Evolutionary conservation across 352 stramenopile species (phyloP).

Genomic region (Thalassiosira livingstoniorum): DNA sequence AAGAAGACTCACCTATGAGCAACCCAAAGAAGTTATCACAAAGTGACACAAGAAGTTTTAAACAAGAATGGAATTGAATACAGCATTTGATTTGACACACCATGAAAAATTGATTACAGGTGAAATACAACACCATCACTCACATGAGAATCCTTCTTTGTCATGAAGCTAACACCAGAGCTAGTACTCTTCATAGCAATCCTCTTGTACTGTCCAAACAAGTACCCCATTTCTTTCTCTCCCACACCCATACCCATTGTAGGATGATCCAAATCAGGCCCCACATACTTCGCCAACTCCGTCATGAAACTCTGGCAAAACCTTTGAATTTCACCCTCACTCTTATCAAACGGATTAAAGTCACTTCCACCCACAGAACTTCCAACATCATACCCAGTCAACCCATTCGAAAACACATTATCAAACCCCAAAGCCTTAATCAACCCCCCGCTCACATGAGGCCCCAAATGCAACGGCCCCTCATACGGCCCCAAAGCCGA

Average conservation of each 20-base stretch:
- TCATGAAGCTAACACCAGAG: conserved; percentile 63
- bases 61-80: too few relatives aligned
- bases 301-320: conserved; percentile 99
- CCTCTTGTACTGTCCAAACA: conserved; percentile 98
- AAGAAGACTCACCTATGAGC: background rate
- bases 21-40: too few relatives aligned
- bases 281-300: conserved; percentile 98
- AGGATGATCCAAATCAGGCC: conserved; percentile 94
- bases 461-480: conserved; percentile 94
- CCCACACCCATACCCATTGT: conserved; percentile 94
- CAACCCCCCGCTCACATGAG: conserved; percentile 86
- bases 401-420: conserved; percentile 95
- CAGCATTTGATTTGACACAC: too few relatives aligned
- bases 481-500: conserved; percentile 92
- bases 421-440: conserved; percentile 92
- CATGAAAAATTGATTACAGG: too few relatives aligned
- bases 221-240: conserved; percentile 94
- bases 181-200: conserved; percentile 82
- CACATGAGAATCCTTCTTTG: conserved; percentile 58
- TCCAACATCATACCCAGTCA: conserved; percentile 88
- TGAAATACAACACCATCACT: too few relatives aligned
- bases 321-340: conserved; percentile 96
- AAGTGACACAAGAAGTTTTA: too few relatives aligned
- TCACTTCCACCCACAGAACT: conserved; percentile 88
- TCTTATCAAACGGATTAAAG: conserved; percentile 98